Conservation (phyloP, 306 rosid genomes). For the Prunus kanzakura region DNA sequence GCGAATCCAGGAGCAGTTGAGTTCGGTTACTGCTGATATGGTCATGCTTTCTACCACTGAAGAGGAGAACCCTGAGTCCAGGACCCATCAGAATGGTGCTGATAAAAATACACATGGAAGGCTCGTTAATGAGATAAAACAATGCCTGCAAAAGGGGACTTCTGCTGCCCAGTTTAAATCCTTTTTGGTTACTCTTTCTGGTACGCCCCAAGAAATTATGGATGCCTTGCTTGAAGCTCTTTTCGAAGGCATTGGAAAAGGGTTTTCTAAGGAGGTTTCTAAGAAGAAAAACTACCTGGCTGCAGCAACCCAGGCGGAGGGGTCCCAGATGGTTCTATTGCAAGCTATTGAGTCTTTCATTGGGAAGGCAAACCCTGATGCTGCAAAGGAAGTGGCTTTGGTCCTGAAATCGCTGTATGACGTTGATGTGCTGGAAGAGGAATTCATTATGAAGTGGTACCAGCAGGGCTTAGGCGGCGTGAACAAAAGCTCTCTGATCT, state of each 20-base stretch:
- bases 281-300: conserved; percentile 52
- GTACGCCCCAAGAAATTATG: conserved; percentile 49
- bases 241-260: conserved; percentile 53
- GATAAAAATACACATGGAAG: conserved; percentile 14
- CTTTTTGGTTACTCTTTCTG: conserved; percentile 44
- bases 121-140: conserved; percentile 42
- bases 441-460: conserved; percentile 45
- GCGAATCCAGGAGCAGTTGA: conserved; percentile 76
- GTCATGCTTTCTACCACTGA: conserved; percentile 62
- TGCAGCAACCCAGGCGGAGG: conserved; percentile 35
- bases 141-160: conserved; percentile 40
- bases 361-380: conserved; percentile 32
- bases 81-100: conserved; percentile 32
- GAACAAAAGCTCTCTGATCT: conserved; percentile 33
- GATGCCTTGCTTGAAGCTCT: conserved; percentile 51
- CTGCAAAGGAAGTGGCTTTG: conserved; percentile 48
- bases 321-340: conserved; percentile 42
- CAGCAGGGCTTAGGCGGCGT: conserved; percentile 36
- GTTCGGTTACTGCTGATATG: conserved; percentile 72
- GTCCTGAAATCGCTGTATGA: conserved; percentile 55
- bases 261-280: conserved; percentile 52
- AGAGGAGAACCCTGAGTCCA: conserved; percentile 30
- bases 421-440: conserved; percentile 43
- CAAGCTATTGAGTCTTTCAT: conserved; percentile 39
- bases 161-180: conserved; percentile 39